Percentiles rank a stretch among this genome's conserved stretches.
Evolutionary conservation across 2,329 filamentous ascomycete genomes (phyloP).

Genomic region (Emmonsiellopsis sp.): DNA sequence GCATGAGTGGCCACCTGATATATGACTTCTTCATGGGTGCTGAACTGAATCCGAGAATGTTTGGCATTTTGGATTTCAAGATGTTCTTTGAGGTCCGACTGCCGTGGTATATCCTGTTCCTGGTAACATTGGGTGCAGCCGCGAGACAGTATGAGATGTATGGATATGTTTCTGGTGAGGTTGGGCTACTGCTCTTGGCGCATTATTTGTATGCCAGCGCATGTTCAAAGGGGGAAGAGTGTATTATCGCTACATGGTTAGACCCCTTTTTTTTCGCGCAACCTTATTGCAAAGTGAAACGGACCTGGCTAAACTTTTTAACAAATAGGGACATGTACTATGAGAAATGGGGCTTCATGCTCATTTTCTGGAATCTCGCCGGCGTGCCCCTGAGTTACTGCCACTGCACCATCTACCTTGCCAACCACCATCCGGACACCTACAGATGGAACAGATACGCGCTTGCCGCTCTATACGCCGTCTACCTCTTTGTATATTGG

Average conservation of each 20-base stretch:
- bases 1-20: slow-evolving; percentile 75
- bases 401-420: slow-evolving; percentile 84
- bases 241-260: slow-evolving; percentile 76
- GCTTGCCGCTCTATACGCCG: slow-evolving; percentile 53
- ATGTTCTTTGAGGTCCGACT: slow-evolving; percentile 94
- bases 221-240: slow-evolving; percentile 83
- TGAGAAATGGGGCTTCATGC: slow-evolving; percentile 95
- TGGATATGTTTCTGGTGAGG: slow-evolving; percentile 78
- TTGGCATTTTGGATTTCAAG: slow-evolving; percentile 77
- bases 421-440: slow-evolving; percentile 66
- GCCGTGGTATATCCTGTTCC: slow-evolving; percentile 83
- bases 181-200: slow-evolving; percentile 74
- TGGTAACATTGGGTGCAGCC: slow-evolving; percentile 65
- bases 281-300: not conserved
- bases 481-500: slow-evolving; percentile 80
- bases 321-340: slow-evolving; percentile 78
- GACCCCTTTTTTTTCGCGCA: not conserved
- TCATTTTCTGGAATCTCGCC: slow-evolving; percentile 95
- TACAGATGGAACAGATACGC: slow-evolving; percentile 68
- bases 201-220: slow-evolving; percentile 90
- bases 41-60: slow-evolving; percentile 78
- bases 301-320: not conserved
- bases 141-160: slow-evolving; percentile 75
- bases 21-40: slow-evolving; percentile 91
- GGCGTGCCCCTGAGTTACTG: slow-evolving; percentile 87